Base-by-base conservation (phyloP, 116 monocot species). In the Trichopus zeylanicus region DNA sequence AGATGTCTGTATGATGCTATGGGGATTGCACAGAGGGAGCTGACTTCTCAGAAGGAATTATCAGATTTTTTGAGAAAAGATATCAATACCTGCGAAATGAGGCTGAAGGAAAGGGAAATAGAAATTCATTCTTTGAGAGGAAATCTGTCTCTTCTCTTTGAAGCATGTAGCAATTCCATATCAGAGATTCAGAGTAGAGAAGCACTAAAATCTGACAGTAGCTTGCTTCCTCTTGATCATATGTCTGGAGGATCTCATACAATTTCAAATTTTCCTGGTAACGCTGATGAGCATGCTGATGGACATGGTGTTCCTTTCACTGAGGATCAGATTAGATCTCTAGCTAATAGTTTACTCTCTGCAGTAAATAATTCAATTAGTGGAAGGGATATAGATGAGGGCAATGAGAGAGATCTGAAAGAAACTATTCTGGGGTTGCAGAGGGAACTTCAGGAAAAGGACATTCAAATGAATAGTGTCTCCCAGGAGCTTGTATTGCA, bases 361-460 rank as follows among this genome's bases (percentile, higher is more conserved):
- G 37, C 64, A 35, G 62, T 87, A 31, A 70, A 77, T 75, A 63
- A 55, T 1, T 64, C 69, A 25, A 53, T 26, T 11, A 66, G 15
- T 68, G 60, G 42, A 48, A 67, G 61, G 56, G 73, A 76, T 46
- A 26, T 53, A 46, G 12, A 32, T 8, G 80, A 84, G 52, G 63
- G 39, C 26, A 72, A 56, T 46, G 72, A 75, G 37, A 81, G 28
- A 59, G 75, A 89, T 62, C 54, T 85, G 55, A 85, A 81, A 62
- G 53, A 66, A 3, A 67, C 62, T 8, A 66, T 85, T 57, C 51
- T 67, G 37, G 62, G 84, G 18, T 85, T 95, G 73, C 83, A 89
- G 59, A 73, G 74, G 48, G 81, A 89, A 64, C 71, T 81, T 56
- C 81, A 81, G 35, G 89, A 89, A 35, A 97, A 85, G 61, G 84